These are phyloP conservation scores for Tephrocybe sp. DNA, from an alignment of 768 basidiomycete species.

Conservation along the genomic window DNA sequence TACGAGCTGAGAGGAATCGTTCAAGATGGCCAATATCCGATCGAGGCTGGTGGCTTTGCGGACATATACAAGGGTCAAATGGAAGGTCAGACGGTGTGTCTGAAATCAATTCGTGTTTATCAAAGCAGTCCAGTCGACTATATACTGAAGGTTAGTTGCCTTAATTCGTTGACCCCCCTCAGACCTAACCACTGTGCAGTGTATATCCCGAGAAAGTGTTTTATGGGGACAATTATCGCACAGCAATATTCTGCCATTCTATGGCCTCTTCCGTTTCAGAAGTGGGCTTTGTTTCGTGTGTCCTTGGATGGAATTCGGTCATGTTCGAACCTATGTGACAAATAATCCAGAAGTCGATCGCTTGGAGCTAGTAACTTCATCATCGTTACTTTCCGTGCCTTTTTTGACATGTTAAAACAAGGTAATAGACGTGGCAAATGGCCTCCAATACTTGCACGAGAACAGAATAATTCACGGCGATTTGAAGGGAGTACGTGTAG, in stretches of 20 bases:
- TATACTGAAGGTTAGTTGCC: neutral
- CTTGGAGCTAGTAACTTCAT: slow-evolving; percentile 24
- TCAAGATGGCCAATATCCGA: neutral
- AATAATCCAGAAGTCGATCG: slow-evolving; percentile 19
- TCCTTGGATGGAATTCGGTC: slow-evolving; percentile 18
- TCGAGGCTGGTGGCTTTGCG: slow-evolving; percentile 9
- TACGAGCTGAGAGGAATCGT: slow-evolving; percentile 5
- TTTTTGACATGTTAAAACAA: neutral
- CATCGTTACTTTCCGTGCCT: too few species aligned
- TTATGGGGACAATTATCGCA: slow-evolving; percentile 26
- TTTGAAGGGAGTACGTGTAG: neutral
- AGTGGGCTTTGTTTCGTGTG: slow-evolving; percentile 29
- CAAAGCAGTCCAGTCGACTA: neutral
- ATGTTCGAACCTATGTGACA: slow-evolving; percentile 26
- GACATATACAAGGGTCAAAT: slow-evolving; percentile 6
- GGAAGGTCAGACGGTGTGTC: neutral
- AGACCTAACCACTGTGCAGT: neutral
- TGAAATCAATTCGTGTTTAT: slow-evolving; percentile 6
- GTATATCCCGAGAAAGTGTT: slow-evolving; percentile 10
- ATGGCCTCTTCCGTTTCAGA: slow-evolving; percentile 21
- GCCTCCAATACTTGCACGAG: neutral
- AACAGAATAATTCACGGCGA: neutral
- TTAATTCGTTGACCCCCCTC: neutral
- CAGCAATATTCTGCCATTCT: slow-evolving; percentile 25
- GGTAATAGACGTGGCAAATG: neutral